These are phyloP conservation scores for Paraleonurus japonicus DNA, from an alignment of 257 asterid genomes.

Conservation along the genomic window DNA sequence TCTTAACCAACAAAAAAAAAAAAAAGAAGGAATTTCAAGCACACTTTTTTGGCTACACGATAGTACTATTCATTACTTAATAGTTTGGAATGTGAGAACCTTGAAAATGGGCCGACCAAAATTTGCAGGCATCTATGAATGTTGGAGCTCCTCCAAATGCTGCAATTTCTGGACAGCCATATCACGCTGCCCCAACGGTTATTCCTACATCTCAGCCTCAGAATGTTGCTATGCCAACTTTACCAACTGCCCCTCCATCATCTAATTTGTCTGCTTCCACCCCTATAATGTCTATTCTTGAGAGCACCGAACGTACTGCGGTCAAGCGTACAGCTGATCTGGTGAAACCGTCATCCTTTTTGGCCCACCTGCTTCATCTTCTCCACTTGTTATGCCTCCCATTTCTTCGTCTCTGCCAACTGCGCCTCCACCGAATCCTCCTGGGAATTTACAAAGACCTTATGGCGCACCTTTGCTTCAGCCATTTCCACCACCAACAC, in stretches of 20 bases:
- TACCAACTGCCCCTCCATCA: conserved; percentile 46
- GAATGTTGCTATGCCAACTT: conserved; percentile 39
- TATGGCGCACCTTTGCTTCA: conserved; percentile 96
- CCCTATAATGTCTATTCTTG: conserved; percentile 59
- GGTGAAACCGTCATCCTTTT: conserved; percentile 89
- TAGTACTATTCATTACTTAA: not conserved
- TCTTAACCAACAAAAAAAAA: not conserved
- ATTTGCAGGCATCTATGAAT: conserved; percentile 64
- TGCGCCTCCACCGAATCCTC: conserved; percentile 75
- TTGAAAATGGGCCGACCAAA: conserved; percentile 9
- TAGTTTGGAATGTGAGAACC: conserved; percentile 9
- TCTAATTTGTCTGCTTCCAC: conserved; percentile 50
- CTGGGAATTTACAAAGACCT: conserved; percentile 61
- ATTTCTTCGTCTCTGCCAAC: conserved; percentile 67
- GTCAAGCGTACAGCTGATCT: conserved; percentile 57
- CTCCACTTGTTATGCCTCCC: conserved; percentile 59
- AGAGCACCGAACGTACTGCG: conserved; percentile 43
- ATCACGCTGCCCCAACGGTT: conserved; percentile 41
- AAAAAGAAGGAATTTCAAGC: not conserved
- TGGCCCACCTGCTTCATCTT: conserved; percentile 53
- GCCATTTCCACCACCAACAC: conserved; percentile 99
- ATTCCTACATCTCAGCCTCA: conserved; percentile 49
- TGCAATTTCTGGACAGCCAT: conserved; percentile 50
- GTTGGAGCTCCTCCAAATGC: conserved; percentile 54
- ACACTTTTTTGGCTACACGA: not conserved